Base-by-base conservation (phyloP, 768 basidiomycete genomes). In the Rhodotorula graminis region DNA sequence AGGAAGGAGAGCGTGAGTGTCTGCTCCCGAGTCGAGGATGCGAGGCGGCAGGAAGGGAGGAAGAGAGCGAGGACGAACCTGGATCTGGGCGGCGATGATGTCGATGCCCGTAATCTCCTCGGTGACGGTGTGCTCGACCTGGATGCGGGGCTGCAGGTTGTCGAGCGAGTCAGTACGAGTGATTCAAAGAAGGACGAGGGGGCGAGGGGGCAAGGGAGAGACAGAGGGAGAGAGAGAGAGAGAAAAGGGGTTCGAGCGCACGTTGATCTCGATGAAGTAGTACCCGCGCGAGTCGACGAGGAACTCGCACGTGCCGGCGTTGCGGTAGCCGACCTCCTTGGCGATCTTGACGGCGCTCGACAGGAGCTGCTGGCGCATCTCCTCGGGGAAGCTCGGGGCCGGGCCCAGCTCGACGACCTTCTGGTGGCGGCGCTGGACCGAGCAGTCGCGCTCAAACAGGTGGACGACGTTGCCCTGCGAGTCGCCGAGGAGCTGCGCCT, bases 61-160 rank as follows among this genome's bases (percentile, higher is more conserved):
- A 11, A 25, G 11, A 52, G 47, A 12, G 14, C 14, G 44, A 23
- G 23, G 27, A 52, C 70, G 61, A 21, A 67, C 71, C 83, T 98
- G 96, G 77, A 99, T 98, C 82, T 98, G 96, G 29, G 96, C 96
- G 66, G 96, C 96, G 53, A 98, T 93, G 74, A 99, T 95, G 80
- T 99, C 96, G 81, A 98, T 93, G 63, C 96, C 96, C 72, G 96
- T 98, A 79, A 99, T 99, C 80, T 97, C 94, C 90, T 98, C 96
- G 72, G 96, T 97, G 81, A 98, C 97, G 68, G 96, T 98, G 82
- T 98, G 96, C 81, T 98, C 96, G 82, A 99, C 96, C 82, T 99
- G 96, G 79, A 99, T 97, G 83, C 96, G 93, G 44, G 96, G 77
- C 53, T 55, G 53, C n/a, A 16, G 11, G 49, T 21, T 21, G 49